phyloP scores from a whole-genome alignment of 75 land plant genomes.

The Pinus taeda region DNA sequence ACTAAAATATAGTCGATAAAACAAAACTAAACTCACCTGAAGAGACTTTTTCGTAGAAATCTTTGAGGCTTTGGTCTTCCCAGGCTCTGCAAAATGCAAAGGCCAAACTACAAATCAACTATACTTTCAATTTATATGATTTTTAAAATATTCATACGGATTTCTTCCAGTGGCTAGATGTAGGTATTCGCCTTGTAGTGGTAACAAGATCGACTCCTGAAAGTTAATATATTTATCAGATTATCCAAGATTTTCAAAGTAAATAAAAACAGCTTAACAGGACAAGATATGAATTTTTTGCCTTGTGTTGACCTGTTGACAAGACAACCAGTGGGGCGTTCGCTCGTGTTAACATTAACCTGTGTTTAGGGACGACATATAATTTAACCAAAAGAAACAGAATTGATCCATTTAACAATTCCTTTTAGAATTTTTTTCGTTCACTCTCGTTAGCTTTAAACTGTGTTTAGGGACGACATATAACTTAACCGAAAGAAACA shows the following conservation, averaged over 20 bases:
- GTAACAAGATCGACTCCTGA: neutral
- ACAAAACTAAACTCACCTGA: constrained; percentile 4
- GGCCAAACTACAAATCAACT: neutral
- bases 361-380: neutral
- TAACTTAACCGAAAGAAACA: neutral
- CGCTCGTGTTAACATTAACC: no score
- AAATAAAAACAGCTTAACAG: neutral
- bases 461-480: neutral
- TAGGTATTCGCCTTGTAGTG: neutral
- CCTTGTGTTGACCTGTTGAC: neutral
- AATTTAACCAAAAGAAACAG: neutral
- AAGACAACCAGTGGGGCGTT: no score
- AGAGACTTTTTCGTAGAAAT: neutral
- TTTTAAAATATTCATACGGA: neutral
- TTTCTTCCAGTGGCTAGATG: neutral
- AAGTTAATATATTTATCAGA: neutral
- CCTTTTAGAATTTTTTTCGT: neutral
- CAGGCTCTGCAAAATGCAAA: neutral
- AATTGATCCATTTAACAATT: neutral
- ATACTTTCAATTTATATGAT: neutral
- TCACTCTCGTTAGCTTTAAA: no score
- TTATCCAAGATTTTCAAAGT: neutral
- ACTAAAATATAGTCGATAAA: neutral
- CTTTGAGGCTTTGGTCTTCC: neutral
- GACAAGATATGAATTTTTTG: neutral